A percentile compares a stretch with the other conserved stretches of the same genome.
These are phyloP conservation scores for Fusarium verticillioides DNA, from an alignment of 2,329 filamentous ascomycete genomes.

Conservation along the genomic window DNA sequence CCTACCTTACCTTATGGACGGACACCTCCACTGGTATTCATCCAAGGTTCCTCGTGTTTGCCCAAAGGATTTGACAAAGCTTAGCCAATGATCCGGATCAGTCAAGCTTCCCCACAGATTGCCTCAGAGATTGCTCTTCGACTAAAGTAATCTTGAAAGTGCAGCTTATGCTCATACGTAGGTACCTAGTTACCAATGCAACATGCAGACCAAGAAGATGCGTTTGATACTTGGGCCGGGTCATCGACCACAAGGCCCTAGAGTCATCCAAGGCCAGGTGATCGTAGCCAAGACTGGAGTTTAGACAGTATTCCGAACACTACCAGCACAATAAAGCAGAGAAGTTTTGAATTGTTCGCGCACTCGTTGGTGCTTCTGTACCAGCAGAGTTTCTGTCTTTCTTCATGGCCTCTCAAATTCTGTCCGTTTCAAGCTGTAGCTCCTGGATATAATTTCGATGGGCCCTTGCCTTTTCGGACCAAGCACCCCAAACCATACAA, in stretches of 20 bases:
- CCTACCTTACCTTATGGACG: too few species aligned
- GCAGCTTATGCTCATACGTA: background rate
- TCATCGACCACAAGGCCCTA: background rate
- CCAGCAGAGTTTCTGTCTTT: background rate
- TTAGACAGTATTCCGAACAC: background rate
- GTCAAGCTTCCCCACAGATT: background rate
- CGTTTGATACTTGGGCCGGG: background rate
- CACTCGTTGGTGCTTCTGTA: background rate
- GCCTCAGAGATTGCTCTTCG: background rate
- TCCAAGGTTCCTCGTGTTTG: background rate
- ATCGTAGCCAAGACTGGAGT: background rate
- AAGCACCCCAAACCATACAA: background rate
- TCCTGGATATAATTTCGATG: background rate
- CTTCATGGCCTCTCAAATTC: slow-evolving; percentile 3
- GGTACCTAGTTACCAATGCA: background rate
- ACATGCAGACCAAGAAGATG: background rate
- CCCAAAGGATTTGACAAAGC: background rate
- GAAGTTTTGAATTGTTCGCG: background rate
- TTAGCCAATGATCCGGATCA: background rate
- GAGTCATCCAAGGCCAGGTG: background rate
- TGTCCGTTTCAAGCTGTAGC: slow-evolving; percentile 19
- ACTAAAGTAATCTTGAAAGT: background rate
- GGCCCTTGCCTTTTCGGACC: background rate
- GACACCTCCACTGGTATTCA: background rate
- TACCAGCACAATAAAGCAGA: background rate